Base-by-base conservation (phyloP, 2,329 filamentous ascomycete genomes). In the Bertia moriformis region DNA sequence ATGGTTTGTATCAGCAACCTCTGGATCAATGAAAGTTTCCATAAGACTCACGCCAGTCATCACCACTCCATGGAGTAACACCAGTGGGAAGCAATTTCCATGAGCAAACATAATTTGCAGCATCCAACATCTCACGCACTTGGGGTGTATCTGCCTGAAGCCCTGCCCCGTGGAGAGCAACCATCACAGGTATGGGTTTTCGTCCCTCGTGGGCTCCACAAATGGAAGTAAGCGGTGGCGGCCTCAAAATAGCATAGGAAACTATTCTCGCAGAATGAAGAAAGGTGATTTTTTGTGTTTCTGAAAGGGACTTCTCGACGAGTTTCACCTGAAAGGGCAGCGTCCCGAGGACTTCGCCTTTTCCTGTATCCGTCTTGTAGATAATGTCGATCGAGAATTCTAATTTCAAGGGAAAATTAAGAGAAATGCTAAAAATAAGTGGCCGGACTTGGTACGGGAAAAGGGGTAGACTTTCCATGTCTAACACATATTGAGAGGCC, bases 51-150 rank as follows among this genome's bases (percentile, higher is more conserved):
- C 57, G 71, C 71, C 71, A 74, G 45, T 74, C 70, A 50, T 75
- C 70, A 15, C 65, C 63, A 44, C 66, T 69, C 71, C 71, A 74
- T 4, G 66, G 51, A n/a, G 68, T 73, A 5, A 66, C 66, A 15
- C 70, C 71, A 3, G 63, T 67, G 4, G 70, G 69, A 44, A 69
- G 65, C n/a, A 74, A 38, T 1, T 65, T 56, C 67, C 67, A 75
- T 2, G 66, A 62, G 42, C 64, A 66, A 13, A 73, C 51, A 41
- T 70, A 62, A 19, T 64, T 56, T 2, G 67, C 53, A 17, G 56
- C 51, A 48, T 72, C 62, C 14, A 74, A 48, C 42, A 62, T 59
- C 40, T 63, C 58, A 20, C 62, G 54, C 1, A 66, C 61, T 43
- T 58, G 46, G 13, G 59, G 49, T 40, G 54, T 59, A 40, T 69